Base-by-base conservation (phyloP, 768 basidiomycete species). In the Suillus brevipes region DNA sequence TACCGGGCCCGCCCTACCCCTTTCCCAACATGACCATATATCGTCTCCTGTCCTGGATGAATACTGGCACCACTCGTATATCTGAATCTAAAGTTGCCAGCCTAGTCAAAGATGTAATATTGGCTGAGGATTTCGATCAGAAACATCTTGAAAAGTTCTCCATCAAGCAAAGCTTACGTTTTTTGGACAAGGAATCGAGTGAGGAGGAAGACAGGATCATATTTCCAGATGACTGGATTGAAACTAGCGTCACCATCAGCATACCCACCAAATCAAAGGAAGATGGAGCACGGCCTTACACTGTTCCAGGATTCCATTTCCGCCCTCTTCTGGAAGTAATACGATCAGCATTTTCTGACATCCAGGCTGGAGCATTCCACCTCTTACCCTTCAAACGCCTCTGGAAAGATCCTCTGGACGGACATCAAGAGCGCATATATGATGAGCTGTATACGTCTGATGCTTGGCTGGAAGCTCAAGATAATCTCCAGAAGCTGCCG, bases 41-140 rank as follows among this genome's bases (percentile, higher is more conserved):
- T 68, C 61, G 43, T 9, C 60, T 72, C 0, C 73, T 71, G 71
- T 61, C 66, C 20, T 73, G 73, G 73, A 56, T 66, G 37, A 63
- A 70, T 47, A 63, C 63, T 28, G 68, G 73, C 3, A 66, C 68
- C 37, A 66, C 34, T 34, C 43, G 4, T 12, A 55, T n/a, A 38
- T 67, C 66, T 1, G 34, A 50, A 18, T 31, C 18, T 31, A 38
- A 56, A 34, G 40, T 67, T 18, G 37, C 66, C 1, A 14, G 38
- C 18, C 59, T 67, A 6, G 31, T 64, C 38, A 55, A 38, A 8
- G 57, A 68, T n/a, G 67, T 68, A 2, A 23, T 68, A 20, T 36
- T 56, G 6, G 50, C 49, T 1, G 47, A 40, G 16, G 67, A 68
- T 62, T 68, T 68, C 49, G 56, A 56, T 14, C 10, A 16, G 20